These are phyloP conservation scores for Solanum ahanhuiri DNA, from an alignment of 257 asterid genomes.

Conservation along the genomic window DNA sequence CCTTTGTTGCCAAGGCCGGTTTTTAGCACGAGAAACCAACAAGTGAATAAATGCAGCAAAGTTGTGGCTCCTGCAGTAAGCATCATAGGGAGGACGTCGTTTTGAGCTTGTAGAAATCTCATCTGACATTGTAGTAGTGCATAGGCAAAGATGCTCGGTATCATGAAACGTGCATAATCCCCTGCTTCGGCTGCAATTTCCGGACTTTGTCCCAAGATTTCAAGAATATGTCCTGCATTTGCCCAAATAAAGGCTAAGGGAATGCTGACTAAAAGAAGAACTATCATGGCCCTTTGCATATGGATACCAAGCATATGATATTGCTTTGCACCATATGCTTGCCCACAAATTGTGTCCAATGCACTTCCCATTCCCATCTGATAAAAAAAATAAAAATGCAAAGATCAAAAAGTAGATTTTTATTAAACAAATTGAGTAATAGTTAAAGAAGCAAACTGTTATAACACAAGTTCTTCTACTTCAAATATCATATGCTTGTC, in stretches of 20 bases:
- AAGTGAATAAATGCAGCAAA: conserved; percentile 30
- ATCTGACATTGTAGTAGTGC: conserved; percentile 56
- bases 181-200: conserved; percentile 20
- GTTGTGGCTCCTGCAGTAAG: conserved; percentile 46
- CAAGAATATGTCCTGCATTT: background rate
- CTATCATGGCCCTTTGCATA: conserved; percentile 18
- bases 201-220: conserved; percentile 43
- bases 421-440: background rate
- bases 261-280: conserved; percentile 1
- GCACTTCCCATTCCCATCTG: conserved; percentile 8
- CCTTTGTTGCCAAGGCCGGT: conserved; percentile 58
- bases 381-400: background rate
- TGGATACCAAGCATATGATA: conserved; percentile 13
- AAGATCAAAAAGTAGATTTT: background rate
- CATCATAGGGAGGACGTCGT: conserved; percentile 34
- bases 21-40: conserved; percentile 50
- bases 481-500: background rate
- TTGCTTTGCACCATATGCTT: conserved; percentile 1
- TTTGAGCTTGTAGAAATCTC: conserved; percentile 41
- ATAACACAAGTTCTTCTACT: background rate
- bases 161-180: conserved; percentile 40
- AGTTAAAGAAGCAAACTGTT: no score
- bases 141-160: conserved; percentile 54
- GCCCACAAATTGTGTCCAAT: conserved; percentile 12
- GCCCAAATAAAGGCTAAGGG: conserved; percentile 9